phyloP scores from a whole-genome alignment of 768 basidiomycete genomes.

The Russula virescens region DNA sequence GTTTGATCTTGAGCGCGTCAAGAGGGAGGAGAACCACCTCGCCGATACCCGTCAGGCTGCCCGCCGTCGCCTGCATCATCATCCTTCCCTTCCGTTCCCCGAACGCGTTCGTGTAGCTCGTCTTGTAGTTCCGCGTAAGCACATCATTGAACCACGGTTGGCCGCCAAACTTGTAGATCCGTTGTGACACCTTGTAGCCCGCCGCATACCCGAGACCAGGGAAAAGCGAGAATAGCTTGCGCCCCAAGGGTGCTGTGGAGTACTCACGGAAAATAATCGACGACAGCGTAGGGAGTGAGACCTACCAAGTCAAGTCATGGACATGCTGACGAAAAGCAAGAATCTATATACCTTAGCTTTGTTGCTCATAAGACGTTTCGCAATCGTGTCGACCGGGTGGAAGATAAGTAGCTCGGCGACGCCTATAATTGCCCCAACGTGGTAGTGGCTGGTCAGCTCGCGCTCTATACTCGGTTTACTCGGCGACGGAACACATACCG shows the following conservation, averaged over 20 bases:
- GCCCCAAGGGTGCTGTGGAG: constrained; percentile 57
- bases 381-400: constrained; percentile 95
- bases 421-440: constrained; percentile 42
- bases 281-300: constrained; percentile 56
- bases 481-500: constrained; percentile 44
- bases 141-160: constrained; percentile 97
- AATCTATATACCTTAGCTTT: constrained; percentile 55
- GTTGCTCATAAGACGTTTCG: constrained; percentile 99
- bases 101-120: constrained; percentile 74
- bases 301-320: constrained; percentile 36
- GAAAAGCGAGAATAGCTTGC: constrained; percentile 87
- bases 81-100: constrained; percentile 95
- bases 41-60: constrained; percentile 77
- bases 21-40: constrained; percentile 97
- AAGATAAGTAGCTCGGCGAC: constrained; percentile 93
- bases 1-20: constrained; percentile 97
- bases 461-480: neutral
- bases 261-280: constrained; percentile 85
- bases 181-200: constrained; percentile 93
- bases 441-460: neutral
- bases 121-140: constrained; percentile 75
- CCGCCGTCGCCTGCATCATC: constrained; percentile 92
- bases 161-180: constrained; percentile 96
- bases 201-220: constrained; percentile 97
- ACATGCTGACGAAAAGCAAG: neutral